Conservation (phyloP, 805 yeast species). For the Dipodascus albidus region DNA sequence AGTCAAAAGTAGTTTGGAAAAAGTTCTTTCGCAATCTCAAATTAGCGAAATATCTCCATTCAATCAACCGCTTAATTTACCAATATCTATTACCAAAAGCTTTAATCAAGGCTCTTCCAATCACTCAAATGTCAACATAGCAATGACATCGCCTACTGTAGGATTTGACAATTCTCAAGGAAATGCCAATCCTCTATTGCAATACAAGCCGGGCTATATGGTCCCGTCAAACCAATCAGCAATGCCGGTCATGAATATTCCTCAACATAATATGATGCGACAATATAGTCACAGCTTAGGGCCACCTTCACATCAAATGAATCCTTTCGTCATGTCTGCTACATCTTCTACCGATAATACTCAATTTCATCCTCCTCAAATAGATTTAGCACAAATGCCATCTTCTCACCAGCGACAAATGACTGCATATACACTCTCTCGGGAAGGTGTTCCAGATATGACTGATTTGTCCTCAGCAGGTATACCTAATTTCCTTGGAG, state of each 20-base stretch:
- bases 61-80: background rate
- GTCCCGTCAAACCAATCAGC: background rate
- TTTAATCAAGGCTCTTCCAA: background rate
- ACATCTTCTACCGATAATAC: background rate
- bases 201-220: background rate
- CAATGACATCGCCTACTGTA: background rate
- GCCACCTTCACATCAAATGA: background rate
- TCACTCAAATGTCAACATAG: background rate
- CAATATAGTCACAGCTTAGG: background rate
- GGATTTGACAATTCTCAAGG: background rate
- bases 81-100: background rate
- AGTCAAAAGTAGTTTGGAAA: background rate
- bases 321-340: background rate
- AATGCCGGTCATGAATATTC: background rate
- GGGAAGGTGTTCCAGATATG: background rate
- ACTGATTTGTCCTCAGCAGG: background rate
- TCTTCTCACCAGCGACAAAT: background rate
- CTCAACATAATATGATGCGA: background rate
- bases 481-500: background rate
- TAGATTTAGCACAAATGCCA: background rate
- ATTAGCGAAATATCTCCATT: background rate
- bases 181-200: background rate
- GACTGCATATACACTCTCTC: background rate
- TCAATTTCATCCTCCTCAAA: background rate
- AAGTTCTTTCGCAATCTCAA: background rate